These are phyloP conservation scores for Verticillium albo-atrum DNA, from an alignment of 2,329 filamentous ascomycete genomes.

Conservation along the genomic window DNA sequence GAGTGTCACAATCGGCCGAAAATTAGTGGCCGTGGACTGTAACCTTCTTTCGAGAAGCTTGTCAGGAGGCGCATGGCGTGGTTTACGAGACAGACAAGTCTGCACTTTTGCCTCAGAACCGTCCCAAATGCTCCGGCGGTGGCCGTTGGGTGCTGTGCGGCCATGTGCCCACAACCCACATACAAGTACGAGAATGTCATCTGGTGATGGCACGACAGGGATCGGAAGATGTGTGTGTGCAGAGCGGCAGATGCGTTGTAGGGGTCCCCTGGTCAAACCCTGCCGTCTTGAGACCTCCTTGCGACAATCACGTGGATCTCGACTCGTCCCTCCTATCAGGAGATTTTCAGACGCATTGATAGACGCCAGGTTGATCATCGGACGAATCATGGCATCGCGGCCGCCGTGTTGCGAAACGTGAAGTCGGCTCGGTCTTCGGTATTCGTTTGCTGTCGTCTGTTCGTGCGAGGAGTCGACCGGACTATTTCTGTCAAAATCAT, in stretches of 20 bases:
- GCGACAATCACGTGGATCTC: slow-evolving; percentile 11
- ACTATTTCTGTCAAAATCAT: not conserved
- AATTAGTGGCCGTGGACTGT: not conserved
- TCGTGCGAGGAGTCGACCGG: not conserved
- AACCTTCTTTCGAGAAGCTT: not conserved
- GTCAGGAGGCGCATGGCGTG: not conserved
- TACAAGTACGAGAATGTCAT: not conserved
- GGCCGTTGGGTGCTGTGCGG: not conserved
- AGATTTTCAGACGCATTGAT: not conserved
- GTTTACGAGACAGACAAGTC: not conserved
- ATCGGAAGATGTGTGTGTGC: not conserved
- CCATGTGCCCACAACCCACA: not conserved
- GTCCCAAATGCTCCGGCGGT: not conserved
- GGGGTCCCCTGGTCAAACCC: not conserved
- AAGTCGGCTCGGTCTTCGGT: not conserved
- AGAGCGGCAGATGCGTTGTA: not conserved
- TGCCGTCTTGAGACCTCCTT: slow-evolving; percentile 5
- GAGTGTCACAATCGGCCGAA: not conserved
- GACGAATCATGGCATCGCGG: not conserved
- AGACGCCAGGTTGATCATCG: not conserved
- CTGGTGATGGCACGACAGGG: not conserved
- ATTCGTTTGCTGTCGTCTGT: not conserved
- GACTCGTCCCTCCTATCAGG: slow-evolving; percentile 8
- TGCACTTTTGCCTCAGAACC: not conserved
- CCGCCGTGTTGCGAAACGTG: not conserved